Percentiles rank a stretch among this genome's conserved stretches.
Conservation (phyloP, 2,329 filamentous ascomycete species). For the Sporothrix humicola region DNA sequence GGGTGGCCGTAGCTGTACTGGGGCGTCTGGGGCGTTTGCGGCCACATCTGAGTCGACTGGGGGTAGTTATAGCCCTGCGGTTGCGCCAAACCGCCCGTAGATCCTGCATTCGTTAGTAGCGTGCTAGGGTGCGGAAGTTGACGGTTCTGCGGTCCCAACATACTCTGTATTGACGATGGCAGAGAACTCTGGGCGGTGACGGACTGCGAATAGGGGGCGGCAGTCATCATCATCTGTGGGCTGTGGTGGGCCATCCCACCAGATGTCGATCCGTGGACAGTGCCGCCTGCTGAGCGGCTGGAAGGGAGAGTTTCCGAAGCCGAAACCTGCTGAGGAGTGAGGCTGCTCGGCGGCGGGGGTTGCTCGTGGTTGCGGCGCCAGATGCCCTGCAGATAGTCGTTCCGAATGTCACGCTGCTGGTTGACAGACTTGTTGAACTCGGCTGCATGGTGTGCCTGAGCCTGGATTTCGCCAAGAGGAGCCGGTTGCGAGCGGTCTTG, state of each 20-base stretch:
- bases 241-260: constrained; percentile 62
- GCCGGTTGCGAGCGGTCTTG: constrained; percentile 83
- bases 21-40: constrained; percentile 66
- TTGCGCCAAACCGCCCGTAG: constrained; percentile 59
- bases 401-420: constrained; percentile 77
- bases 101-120: constrained; percentile 65
- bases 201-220: constrained; percentile 71
- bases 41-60: constrained; percentile 67
- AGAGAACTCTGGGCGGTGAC: constrained; percentile 74
- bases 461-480: constrained; percentile 77
- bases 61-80: constrained; percentile 67
- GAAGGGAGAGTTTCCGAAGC: constrained; percentile 54
- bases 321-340: constrained; percentile 57
- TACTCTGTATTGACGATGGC: constrained; percentile 62
- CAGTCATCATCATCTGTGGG: constrained; percentile 70
- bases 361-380: constrained; percentile 86
- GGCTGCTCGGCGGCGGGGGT: constrained; percentile 55
- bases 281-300: constrained; percentile 54
- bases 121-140: constrained; percentile 54
- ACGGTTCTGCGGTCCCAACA: constrained; percentile 67
- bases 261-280: constrained; percentile 65
- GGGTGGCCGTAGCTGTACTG: constrained; percentile 44
- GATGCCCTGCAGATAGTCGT: constrained; percentile 77
- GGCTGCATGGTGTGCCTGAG: constrained; percentile 84
- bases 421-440: constrained; percentile 89